Evolutionary conservation across 1,284 basidiomycete species (phyloP).

Genomic region (Pseudozyma sp.): DNA sequence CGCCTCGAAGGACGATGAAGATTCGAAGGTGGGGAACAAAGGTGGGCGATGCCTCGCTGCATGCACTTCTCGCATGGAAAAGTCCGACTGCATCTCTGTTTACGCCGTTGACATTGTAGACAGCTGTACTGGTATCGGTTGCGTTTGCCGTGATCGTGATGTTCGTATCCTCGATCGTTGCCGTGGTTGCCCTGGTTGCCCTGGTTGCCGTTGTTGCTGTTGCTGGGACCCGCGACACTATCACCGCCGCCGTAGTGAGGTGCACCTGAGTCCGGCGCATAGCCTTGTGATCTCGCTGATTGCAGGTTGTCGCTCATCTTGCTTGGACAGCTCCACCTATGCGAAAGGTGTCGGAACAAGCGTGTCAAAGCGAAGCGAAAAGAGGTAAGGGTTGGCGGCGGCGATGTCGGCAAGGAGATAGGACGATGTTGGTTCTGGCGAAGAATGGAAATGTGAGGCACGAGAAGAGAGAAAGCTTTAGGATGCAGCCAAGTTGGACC

Average conservation of each 20-base stretch:
- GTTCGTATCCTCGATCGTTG: slow-evolving; percentile 19
- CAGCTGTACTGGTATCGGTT: slow-evolving; percentile 51
- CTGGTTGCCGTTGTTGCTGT: neutral
- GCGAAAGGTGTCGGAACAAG: slow-evolving; percentile 1
- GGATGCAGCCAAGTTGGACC: slow-evolving; percentile 3
- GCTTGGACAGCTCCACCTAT: too few relatives aligned
- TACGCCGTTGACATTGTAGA: slow-evolving; percentile 43
- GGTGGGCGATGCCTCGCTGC: slow-evolving; percentile 43
- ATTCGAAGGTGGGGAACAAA: slow-evolving; percentile 38
- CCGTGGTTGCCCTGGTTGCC: neutral
- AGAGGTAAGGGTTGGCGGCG: neutral
- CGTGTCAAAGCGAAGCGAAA: neutral
- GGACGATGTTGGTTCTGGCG: neutral
- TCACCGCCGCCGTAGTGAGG: neutral
- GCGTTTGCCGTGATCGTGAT: slow-evolving; percentile 30
- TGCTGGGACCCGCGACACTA: slow-evolving; percentile 7
- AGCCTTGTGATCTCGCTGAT: neutral
- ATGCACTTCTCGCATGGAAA: slow-evolving; percentile 46
- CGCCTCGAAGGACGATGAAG: slow-evolving; percentile 38
- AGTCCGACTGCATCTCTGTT: slow-evolving; percentile 43
- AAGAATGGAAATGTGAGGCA: slow-evolving; percentile 3
- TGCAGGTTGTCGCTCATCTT: neutral
- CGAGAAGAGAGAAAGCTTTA: slow-evolving; percentile 15
- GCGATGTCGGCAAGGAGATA: slow-evolving; percentile 8
- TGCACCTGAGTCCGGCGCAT: slow-evolving; percentile 3